These are phyloP conservation scores for Metschnikowia lochheadii DNA, from an alignment of 805 yeast genomes.

Conservation along the genomic window DNA sequence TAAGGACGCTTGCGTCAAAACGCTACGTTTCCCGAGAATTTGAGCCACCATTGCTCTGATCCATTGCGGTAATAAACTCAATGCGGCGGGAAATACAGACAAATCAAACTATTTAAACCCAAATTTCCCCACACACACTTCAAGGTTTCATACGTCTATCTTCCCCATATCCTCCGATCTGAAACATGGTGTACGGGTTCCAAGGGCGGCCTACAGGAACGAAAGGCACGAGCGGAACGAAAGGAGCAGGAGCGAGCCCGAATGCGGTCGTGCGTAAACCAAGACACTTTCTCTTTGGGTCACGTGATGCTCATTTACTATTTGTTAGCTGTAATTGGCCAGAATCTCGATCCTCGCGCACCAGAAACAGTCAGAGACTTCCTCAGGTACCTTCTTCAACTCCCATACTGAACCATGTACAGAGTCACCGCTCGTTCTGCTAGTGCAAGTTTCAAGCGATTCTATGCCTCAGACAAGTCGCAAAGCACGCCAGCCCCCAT, in stretches of 20 bases:
- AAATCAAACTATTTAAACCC: too few relatives aligned
- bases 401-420: conserved; percentile 10
- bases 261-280: neutral
- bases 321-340: conserved; percentile 10
- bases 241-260: neutral
- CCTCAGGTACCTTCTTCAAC: neutral
- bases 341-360: neutral
- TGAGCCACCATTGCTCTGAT: neutral
- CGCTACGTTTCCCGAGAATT: neutral
- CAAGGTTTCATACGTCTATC: too few relatives aligned
- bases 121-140: too few relatives aligned
- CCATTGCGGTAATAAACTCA: neutral
- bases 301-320: conserved; percentile 4
- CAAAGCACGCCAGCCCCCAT: conserved; percentile 16
- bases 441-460: conserved; percentile 12
- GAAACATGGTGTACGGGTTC: conserved; percentile 1
- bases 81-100: neutral
- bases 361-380: neutral
- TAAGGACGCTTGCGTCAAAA: neutral
- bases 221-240: neutral
- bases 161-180: neutral
- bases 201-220: neutral
- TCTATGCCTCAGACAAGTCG: conserved; percentile 14
- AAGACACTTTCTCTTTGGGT: neutral
- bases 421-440: conserved; percentile 17